Evolutionary conservation across 2,329 filamentous ascomycete species (phyloP).

Genomic region (Cephalotrichum gorgonifer): DNA sequence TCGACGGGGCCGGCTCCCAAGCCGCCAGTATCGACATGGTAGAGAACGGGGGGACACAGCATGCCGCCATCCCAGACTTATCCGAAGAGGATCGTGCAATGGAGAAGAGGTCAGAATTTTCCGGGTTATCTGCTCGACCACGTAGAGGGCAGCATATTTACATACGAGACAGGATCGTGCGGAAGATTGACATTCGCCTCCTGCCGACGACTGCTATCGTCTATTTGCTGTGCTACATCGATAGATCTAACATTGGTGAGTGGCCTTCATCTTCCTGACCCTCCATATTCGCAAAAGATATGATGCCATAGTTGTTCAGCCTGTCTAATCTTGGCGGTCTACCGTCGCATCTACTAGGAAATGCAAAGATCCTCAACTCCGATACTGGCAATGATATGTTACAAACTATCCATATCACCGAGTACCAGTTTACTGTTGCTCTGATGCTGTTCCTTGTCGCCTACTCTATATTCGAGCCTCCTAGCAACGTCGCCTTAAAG

Average conservation of each 20-base stretch:
- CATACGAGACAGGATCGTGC: constrained; percentile 1
- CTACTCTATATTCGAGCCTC: constrained; percentile 14
- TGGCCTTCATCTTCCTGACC: no score
- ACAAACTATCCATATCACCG: constrained; percentile 18
- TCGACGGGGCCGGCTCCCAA: background rate
- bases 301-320: background rate
- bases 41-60: background rate
- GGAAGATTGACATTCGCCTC: constrained; percentile 48
- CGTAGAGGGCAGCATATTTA: background rate
- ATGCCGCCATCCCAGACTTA: background rate
- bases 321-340: background rate
- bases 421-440: constrained; percentile 22
- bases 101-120: background rate
- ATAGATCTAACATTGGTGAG: constrained; percentile 45
- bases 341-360: constrained; percentile 15
- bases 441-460: constrained; percentile 23
- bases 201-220: constrained; percentile 47
- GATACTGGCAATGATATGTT: constrained; percentile 23
- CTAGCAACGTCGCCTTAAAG: constrained; percentile 13
- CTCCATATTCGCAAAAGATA: background rate
- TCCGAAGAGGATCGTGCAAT: background rate
- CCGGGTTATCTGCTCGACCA: background rate
- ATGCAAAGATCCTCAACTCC: constrained; percentile 27
- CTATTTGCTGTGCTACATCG: constrained; percentile 55
- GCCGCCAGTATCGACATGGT: no score